Evolutionary conservation across 2,329 filamentous ascomycete genomes (phyloP).

Genomic region (Arthrobotrys megalospora): DNA sequence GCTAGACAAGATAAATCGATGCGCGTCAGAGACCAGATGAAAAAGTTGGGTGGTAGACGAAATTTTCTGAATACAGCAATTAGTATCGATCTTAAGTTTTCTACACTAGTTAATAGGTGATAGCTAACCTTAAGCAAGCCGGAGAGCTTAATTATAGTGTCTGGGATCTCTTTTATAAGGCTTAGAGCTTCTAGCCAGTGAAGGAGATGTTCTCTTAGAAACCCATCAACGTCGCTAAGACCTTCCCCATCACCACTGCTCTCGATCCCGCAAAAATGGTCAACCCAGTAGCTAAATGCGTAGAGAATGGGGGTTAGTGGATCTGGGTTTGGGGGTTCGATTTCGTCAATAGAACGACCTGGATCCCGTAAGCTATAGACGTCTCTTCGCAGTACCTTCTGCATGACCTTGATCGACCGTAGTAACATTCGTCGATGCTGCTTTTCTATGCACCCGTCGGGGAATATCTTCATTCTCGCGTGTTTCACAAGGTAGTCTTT

Average conservation of each 20-base stretch:
- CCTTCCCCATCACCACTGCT: not conserved
- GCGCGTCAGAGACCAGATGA: constrained; percentile 63
- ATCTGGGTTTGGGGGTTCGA: constrained; percentile 63
- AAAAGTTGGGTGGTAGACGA: constrained; percentile 23
- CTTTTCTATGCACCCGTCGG: constrained; percentile 62
- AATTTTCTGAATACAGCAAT: not conserved
- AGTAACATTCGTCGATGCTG: not conserved
- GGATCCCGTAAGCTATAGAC: not conserved
- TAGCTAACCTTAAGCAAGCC: not conserved
- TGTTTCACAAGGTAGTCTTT: constrained; percentile 67
- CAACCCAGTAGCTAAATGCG: constrained; percentile 66
- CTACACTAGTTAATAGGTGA: not conserved
- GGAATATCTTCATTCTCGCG: constrained; percentile 65
- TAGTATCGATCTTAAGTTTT: no score
- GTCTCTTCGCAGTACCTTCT: not conserved
- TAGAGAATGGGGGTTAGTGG: constrained; percentile 65
- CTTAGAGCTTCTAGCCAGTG: constrained; percentile 18
- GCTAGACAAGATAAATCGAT: constrained; percentile 64
- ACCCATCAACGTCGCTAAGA: constrained; percentile 50
- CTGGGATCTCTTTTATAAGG: not conserved
- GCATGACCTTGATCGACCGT: not conserved
- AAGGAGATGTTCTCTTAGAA: constrained; percentile 60
- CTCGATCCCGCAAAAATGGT: constrained; percentile 64
- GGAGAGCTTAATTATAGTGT: not conserved
- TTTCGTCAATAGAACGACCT: constrained; percentile 60